Conservation (phyloP, 345 rosid species). For the Turritis glabra region DNA sequence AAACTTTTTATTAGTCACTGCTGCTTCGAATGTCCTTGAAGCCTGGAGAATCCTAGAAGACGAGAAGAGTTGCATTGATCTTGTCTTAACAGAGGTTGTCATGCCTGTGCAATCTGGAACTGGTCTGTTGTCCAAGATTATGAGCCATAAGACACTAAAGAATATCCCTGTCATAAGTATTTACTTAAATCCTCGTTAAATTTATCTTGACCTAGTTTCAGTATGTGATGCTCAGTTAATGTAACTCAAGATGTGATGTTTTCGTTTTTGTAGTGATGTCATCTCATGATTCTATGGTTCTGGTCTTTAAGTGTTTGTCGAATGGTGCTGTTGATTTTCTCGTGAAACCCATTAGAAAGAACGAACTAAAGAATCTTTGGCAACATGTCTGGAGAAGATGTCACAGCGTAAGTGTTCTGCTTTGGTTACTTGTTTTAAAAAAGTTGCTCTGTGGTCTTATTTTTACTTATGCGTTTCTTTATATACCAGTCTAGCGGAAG, state of each 20-base stretch:
- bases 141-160: slow-evolving; percentile 64
- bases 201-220: slow-evolving; percentile 16
- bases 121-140: slow-evolving; percentile 69
- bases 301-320: slow-evolving; percentile 83
- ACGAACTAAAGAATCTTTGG: slow-evolving; percentile 82
- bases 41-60: slow-evolving; percentile 79
- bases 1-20: slow-evolving; percentile 49
- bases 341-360: slow-evolving; percentile 83
- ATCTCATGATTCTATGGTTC: slow-evolving; percentile 74
- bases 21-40: slow-evolving; percentile 61
- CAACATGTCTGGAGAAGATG: slow-evolving; percentile 90
- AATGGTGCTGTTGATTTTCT: slow-evolving; percentile 86
- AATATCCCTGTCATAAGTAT: slow-evolving; percentile 77
- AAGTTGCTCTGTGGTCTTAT: background rate
- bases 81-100: slow-evolving; percentile 74
- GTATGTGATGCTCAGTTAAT: slow-evolving; percentile 21
- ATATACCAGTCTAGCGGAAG: slow-evolving; percentile 69
- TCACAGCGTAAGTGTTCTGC: slow-evolving; percentile 60
- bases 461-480: slow-evolving; percentile 1
- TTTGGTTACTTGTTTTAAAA: slow-evolving; percentile 4
- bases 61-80: slow-evolving; percentile 56
- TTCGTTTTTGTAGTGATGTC: slow-evolving; percentile 70
- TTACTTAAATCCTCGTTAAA: slow-evolving; percentile 4
- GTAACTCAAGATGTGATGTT: slow-evolving; percentile 34
- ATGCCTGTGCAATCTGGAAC: slow-evolving; percentile 78